Base-by-base conservation (phyloP, 176 grass and related monocot genomes). In the Saccharum officinarum region DNA sequence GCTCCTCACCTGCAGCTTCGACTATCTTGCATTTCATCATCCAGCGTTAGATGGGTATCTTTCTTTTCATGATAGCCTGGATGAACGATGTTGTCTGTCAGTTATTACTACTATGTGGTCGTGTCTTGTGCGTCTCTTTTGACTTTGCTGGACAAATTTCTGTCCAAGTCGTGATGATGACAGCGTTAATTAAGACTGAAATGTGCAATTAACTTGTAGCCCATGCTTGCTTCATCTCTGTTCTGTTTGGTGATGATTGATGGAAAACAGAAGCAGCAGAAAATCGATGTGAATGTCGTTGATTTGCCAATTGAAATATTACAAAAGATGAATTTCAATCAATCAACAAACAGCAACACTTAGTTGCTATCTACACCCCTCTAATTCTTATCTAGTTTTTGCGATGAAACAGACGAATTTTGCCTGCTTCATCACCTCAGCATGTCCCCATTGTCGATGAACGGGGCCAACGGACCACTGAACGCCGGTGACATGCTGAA, bases 401-500 rank as follows among this genome's bases (percentile, higher is more conserved):
- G 16, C 8, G n/a, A 59, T 49, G 28, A 71, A 89, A 15, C 45
- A 39, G 62, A 37, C 65, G 79, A 52, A 46, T 60, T 23, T 17
- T 9, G 34, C 10, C 17, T 14, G 20, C 30, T 41, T 74, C 75
- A 73, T 96, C 88, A 99, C 87, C 90, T 91, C 62, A 91, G 93
- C 88, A 92, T 87, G 85, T 97, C 90, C 25, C 91, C 82, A 64
- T 89, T 64, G 68, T 94, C 79, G 10, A 91, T 49, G 44, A 83
- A 77, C 13, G 78, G 88, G 3, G 86, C 82, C 45, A 83, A 67
- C 16, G 78, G 90, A 5, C 92, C 90, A 55, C 86, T 91, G 82
- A 87, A 74, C 10, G 76, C 86, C 13, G 93, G 90, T 0, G 97
- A 99, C 28, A 90, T 88, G 22, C 88, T 90, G 82, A 97, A 94